Evolutionary conservation across 768 basidiomycete genomes (phyloP).

Genomic region (Agrocybe praecox): DNA sequence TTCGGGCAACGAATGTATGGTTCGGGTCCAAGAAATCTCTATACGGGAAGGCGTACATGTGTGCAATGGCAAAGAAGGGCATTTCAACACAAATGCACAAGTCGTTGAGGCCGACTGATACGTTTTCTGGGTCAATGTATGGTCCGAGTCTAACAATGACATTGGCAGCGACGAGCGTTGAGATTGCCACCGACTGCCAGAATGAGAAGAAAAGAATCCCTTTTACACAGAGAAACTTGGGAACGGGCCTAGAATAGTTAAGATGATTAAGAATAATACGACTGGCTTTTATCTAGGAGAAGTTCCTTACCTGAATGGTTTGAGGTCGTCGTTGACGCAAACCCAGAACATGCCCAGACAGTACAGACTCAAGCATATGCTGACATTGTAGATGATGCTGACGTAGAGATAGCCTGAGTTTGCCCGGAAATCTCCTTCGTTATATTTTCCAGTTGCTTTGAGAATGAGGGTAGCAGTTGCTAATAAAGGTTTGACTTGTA

Average conservation of each 20-base stretch:
- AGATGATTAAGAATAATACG: not conserved
- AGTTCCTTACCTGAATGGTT: conserved; percentile 79
- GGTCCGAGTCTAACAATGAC: conserved; percentile 80
- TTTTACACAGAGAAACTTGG: conserved; percentile 98
- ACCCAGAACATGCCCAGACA: conserved; percentile 98
- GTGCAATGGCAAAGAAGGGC: conserved; percentile 95
- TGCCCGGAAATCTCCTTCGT: conserved; percentile 85
- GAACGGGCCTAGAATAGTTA: conserved; percentile 64
- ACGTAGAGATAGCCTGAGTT: conserved; percentile 92
- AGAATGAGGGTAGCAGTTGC: conserved; percentile 83
- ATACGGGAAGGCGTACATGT: conserved; percentile 93
- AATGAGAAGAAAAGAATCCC: conserved; percentile 98
- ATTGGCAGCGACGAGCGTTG: conserved; percentile 83
- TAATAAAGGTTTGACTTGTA: conserved; percentile 92
- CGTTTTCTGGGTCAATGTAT: conserved; percentile 86
- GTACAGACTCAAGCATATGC: conserved; percentile 80
- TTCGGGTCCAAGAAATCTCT: conserved; percentile 76
- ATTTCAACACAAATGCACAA: conserved; percentile 94
- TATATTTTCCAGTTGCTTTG: conserved; percentile 85
- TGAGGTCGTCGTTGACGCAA: conserved; percentile 84
- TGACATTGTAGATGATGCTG: conserved; percentile 81
- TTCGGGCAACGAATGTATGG: conserved; percentile 75
- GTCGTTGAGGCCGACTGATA: conserved; percentile 89
- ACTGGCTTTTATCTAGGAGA: not conserved
- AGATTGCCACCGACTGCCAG: conserved; percentile 91